A percentile compares a stretch with the other conserved stretches of the same genome.
phyloP scores from a whole-genome alignment of 305 asterid species.

The Rubia occidens region DNA sequence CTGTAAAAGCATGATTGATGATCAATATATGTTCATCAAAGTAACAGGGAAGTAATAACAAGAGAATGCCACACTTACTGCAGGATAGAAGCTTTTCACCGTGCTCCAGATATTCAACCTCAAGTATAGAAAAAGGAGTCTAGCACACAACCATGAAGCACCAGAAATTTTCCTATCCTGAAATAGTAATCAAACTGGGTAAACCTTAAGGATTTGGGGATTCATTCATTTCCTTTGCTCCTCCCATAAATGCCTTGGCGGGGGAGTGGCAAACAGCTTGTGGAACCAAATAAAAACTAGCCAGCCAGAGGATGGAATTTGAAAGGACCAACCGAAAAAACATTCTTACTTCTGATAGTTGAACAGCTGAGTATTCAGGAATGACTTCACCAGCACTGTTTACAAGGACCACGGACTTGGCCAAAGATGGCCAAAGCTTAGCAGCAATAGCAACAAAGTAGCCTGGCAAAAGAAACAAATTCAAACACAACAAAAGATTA shows the following conservation, averaged over 20 bases:
- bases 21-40: conserved; percentile 8
- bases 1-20: conserved; percentile 35
- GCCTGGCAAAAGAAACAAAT: conserved; percentile 37
- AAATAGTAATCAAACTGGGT: conserved; percentile 17
- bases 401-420: conserved; percentile 64
- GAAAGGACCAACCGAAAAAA: neutral
- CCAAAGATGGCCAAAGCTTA: conserved; percentile 68
- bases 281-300: neutral
- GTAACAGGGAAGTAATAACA: conserved; percentile 7
- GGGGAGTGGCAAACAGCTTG: neutral
- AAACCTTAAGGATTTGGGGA: neutral
- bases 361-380: conserved; percentile 45
- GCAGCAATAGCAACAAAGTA: conserved; percentile 63
- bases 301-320: neutral
- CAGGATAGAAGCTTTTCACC: conserved; percentile 61
- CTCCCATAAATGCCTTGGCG: neutral
- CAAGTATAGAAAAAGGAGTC: conserved; percentile 57
- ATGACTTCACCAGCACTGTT: conserved; percentile 62
- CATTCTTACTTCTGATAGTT: conserved; percentile 46
- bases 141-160: conserved; percentile 67
- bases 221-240: neutral
- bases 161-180: conserved; percentile 69
- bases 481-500: neutral
- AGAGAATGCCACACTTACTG: conserved; percentile 38
- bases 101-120: conserved; percentile 51